Percentiles rank a stretch among this genome's conserved stretches.
Conservation (phyloP, 2,329 filamentous ascomycete genomes). For the Neofusicoccum cordaticola region DNA sequence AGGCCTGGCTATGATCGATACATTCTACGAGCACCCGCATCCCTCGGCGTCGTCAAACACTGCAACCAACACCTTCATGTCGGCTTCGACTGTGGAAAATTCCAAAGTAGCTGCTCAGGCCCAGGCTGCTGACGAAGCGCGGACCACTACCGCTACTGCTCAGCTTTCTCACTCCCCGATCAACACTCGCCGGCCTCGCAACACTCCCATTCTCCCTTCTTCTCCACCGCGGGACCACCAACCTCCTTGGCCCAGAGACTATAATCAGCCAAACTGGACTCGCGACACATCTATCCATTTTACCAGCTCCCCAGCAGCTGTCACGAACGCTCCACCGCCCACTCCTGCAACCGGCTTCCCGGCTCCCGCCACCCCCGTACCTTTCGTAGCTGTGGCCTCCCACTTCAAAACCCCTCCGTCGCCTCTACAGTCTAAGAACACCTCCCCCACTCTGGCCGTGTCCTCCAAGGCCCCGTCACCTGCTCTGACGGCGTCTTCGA, state of each 20-base stretch:
- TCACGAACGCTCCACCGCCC: not conserved
- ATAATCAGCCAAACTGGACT: not conserved
- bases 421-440: not conserved
- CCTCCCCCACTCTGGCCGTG: not conserved
- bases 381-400: not conserved
- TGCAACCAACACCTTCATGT: not conserved
- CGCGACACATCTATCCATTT: not conserved
- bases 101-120: not conserved
- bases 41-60: not conserved
- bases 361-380: not conserved
- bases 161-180: not conserved
- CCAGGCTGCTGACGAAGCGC: not conserved
- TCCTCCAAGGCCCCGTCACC: not conserved
- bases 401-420: not conserved
- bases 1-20: conserved; percentile 1
- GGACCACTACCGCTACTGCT: not conserved
- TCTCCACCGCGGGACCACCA: not conserved
- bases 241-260: not conserved
- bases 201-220: not conserved
- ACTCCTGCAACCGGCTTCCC: not conserved
- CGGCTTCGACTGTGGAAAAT: not conserved
- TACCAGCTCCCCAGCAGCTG: not conserved
- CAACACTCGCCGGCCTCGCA: not conserved
- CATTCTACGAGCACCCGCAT: not conserved
- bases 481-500: not conserved